Evolutionary conservation across 179 eudicot genomes (phyloP).

Genomic region (Dionaea muscipula): DNA sequence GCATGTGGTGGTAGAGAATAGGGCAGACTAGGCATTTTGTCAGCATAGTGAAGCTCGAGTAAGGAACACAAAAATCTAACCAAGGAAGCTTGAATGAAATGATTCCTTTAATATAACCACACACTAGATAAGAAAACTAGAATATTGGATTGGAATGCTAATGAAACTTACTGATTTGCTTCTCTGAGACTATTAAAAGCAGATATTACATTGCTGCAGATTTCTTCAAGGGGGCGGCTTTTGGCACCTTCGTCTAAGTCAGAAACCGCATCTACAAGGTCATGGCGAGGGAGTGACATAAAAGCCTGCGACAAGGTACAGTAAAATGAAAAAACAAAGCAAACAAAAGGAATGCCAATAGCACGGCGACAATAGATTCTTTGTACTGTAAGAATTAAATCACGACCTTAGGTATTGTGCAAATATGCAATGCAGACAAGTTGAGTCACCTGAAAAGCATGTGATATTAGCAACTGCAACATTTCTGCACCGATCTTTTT

Average conservation of each 20-base stretch:
- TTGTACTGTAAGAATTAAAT: neutral
- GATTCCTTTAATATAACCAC: neutral
- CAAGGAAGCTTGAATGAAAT: neutral
- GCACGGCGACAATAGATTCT: slow-evolving; percentile 1
- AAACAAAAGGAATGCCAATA: neutral
- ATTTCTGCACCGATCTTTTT: slow-evolving; percentile 58
- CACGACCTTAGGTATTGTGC: neutral
- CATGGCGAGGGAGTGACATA: slow-evolving; percentile 35
- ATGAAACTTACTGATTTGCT: slow-evolving; percentile 42
- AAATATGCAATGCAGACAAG: neutral
- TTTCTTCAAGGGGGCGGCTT: slow-evolving; percentile 29
- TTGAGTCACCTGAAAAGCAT: slow-evolving; percentile 62
- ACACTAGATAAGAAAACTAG: slow-evolving; percentile 1
- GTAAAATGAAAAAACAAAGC: neutral
- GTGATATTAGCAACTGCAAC: slow-evolving; percentile 58
- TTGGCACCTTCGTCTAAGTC: slow-evolving; percentile 21
- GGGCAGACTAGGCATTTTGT: neutral
- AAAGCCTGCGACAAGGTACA: slow-evolving; percentile 46
- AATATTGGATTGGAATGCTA: neutral
- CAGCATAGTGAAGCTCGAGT: neutral
- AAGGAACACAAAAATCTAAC: neutral
- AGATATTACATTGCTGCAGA: slow-evolving; percentile 49
- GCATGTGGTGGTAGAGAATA: neutral
- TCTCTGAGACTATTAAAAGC: slow-evolving; percentile 55
- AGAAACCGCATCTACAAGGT: slow-evolving; percentile 26